Evolutionary conservation across 2,329 filamentous ascomycete genomes (phyloP), one percentile per base, ranked within the genome.

Genomic region (Diaporthe sp.): DNA sequence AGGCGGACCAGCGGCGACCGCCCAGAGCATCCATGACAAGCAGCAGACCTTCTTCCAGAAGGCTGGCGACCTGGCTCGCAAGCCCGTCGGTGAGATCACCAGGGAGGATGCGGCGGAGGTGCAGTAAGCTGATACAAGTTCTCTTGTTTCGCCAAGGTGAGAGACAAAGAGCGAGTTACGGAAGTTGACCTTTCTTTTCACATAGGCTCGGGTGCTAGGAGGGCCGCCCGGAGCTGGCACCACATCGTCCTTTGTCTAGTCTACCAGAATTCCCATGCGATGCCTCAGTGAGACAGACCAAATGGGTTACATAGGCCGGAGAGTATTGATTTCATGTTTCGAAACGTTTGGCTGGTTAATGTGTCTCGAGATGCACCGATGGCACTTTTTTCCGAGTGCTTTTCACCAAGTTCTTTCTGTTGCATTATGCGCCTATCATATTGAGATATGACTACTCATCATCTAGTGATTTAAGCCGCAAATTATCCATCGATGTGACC

Each of bases 1-100:
- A 61, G 82, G 81, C 61, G 83, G 83, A 1, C 75, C 80, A 2
- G 82, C 83, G 1, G 81, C 82, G 6, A 81, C 79, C 6, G 82
- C 82, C 0, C 83, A 84, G 76, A 82, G 81, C 76, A 74, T 82
- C 74, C 81, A 83, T 73, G 81, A 82, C 76, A 81, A 78, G 67
- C 82, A 83, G 75, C 79, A 82, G 72, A 83, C 83, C 76, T 83
- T 83, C 73, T 58, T 82, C 25, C 79, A 77, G 15, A 80, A 79
- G 57, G 81, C 82, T 1, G 79, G 80, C 37, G 80, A 82, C 10
- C 75, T 84, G 6, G 79, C 80, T 4, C 76, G 80, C 12, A 84
- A 83, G 76, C 78, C 79, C 1, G 74, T 75, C 10, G 77, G 74
- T 7, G 71, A 82, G 42, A 79, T 84, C 53, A 82, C 82, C 1